Base-by-base conservation (phyloP, 108 stramenopile species). In the Chaetoceros tenuissimus region DNA sequence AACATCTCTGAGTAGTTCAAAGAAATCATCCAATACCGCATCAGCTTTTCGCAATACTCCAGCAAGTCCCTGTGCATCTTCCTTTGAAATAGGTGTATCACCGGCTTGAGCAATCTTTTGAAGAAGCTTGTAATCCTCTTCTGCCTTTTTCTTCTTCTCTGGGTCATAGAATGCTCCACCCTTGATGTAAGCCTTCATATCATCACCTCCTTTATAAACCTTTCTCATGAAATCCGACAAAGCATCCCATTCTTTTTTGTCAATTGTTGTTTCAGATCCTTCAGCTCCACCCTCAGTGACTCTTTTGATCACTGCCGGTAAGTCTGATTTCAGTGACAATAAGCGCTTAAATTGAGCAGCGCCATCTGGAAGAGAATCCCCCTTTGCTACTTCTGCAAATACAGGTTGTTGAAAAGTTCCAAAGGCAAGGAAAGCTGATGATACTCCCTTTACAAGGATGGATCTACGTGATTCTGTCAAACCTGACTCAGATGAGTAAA, bases 161-260 rank as follows among this genome's bases (percentile, higher is more conserved):
- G 5, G 5, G 13, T 40, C 34, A 40, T 13, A 10, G 5, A 5
- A 5, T 40, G 8, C 34, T 40, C 34, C 34, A 10, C 34, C 34
- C 34, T 40, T 40, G 34, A 13, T 40, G 13, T 40, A 40, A 10
- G 34, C 5, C 13, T 40, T 40, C 34, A 40, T 40, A 40, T 40
- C 34, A 40, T 40, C 34, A 10, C 34, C 34, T 10, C 34, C 34
- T 13, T 40, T 40, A 13, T 40, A 40, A 10, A 40, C 34, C 13
- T 40, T 40, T 40, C 34, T 40, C 34, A 40, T 40, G 34, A 62
- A n/a, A 16, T 53, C 49, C 20, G 30, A 51, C 2, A 62, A 20
- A n/a, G 28, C 49, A 53, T 62, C 60, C 60, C 60, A 62, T 23
- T 53, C 51, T 51, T 48, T 22, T 40, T 53, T 52, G 3, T 53